Evolutionary conservation across 1,284 basidiomycete species (phyloP).

Genomic region (Ceratobasidium sp.): DNA sequence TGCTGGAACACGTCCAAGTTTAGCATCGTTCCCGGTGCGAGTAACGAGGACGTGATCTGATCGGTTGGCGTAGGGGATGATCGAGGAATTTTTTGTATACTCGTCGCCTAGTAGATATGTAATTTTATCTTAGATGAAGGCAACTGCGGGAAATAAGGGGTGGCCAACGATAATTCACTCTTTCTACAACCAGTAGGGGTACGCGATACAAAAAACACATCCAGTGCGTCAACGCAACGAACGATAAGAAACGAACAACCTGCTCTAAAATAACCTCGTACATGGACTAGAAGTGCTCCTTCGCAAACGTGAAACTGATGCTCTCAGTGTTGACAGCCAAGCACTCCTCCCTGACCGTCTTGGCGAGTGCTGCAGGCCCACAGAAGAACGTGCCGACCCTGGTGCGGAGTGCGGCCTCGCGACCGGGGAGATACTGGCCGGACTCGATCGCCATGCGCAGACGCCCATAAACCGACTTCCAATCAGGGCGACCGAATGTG

Average conservation of each 20-base stretch:
- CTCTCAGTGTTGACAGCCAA: slow-evolving; percentile 59
- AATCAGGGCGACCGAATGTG: slow-evolving; percentile 87
- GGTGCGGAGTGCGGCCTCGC: slow-evolving; percentile 76
- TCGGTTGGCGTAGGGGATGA: background rate
- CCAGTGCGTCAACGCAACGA: slow-evolving; percentile 33
- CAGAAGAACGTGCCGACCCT: slow-evolving; percentile 88
- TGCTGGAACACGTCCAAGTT: background rate
- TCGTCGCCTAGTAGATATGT: slow-evolving; percentile 17
- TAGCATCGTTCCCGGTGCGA: background rate
- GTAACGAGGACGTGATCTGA: background rate
- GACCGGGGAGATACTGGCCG: slow-evolving; percentile 79
- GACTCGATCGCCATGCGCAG: slow-evolving; percentile 76
- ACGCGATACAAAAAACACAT: slow-evolving; percentile 9
- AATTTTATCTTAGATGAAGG: slow-evolving; percentile 7
- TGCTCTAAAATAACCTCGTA: background rate
- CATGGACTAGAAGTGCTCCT: slow-evolving; percentile 55
- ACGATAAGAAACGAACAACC: background rate
- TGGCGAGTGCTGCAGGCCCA: slow-evolving; percentile 74
- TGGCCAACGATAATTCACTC: background rate
- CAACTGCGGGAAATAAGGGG: background rate
- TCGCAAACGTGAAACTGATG: slow-evolving; percentile 80
- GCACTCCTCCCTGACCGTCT: slow-evolving; percentile 73
- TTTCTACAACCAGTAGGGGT: slow-evolving; percentile 7
- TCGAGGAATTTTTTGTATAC: background rate
- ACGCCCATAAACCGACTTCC: slow-evolving; percentile 75